These are phyloP conservation scores for Lepidium africanum DNA, from an alignment of 345 rosid genomes.

Conservation along the genomic window DNA sequence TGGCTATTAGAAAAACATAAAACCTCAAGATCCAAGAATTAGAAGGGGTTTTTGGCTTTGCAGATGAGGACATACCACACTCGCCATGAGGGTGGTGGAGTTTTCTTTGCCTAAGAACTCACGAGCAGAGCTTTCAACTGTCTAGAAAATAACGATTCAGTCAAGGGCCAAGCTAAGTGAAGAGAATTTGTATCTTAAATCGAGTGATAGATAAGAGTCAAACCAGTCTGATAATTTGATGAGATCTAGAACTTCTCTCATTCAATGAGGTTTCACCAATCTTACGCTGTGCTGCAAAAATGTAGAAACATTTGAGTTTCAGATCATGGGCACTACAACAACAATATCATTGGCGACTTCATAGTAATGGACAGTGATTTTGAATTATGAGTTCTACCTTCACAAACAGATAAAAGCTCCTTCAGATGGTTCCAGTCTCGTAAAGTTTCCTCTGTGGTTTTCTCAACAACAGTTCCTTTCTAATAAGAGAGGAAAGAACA, in stretches of 20 bases:
- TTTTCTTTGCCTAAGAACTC: constrained; percentile 92
- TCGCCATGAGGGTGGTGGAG: constrained; percentile 81
- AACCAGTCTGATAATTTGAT: constrained; percentile 93
- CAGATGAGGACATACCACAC: constrained; percentile 58
- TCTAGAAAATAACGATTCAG: constrained; percentile 34
- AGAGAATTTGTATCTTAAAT: neutral
- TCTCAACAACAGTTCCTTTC: constrained; percentile 88
- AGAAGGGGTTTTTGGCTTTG: neutral
- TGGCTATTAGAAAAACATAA: neutral
- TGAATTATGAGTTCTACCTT: constrained; percentile 42
- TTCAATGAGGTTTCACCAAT: constrained; percentile 85
- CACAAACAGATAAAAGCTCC: constrained; percentile 83
- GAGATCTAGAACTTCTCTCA: constrained; percentile 95
- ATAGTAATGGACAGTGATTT: neutral
- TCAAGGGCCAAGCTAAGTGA: constrained; percentile 2
- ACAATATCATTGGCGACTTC: neutral
- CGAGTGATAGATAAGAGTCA: constrained; percentile 3
- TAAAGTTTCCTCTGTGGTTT: constrained; percentile 67
- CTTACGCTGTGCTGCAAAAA: constrained; percentile 69
- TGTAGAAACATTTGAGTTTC: neutral
- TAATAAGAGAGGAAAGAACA: constrained; percentile 25
- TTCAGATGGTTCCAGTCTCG: constrained; percentile 80
- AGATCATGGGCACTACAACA: neutral
- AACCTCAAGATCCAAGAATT: neutral
- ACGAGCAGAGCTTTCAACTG: constrained; percentile 95